A percentile compares a stretch with the other conserved stretches of the same genome.
Evolutionary conservation across 768 basidiomycete species (phyloP).

Genomic region (Phylloporus sp.): DNA sequence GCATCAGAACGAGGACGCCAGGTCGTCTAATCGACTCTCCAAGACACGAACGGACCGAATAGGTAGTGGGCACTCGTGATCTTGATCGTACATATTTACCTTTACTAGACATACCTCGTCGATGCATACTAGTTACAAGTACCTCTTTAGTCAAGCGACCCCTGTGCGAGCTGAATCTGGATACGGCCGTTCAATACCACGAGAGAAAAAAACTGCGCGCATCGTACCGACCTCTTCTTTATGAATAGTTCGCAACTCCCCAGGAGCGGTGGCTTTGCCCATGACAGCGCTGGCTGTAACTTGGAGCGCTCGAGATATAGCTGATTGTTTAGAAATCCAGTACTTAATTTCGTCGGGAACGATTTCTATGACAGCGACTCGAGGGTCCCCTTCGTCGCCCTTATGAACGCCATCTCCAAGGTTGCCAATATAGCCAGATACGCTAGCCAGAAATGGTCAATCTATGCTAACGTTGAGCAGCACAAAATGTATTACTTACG

Average conservation of each 20-base stretch:
- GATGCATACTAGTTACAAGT: neutral
- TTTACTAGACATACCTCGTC: constrained; percentile 11
- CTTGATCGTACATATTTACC: neutral
- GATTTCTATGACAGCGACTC: constrained; percentile 75
- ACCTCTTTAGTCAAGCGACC: constrained; percentile 4
- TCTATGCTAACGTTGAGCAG: neutral
- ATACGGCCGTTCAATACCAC: constrained; percentile 1
- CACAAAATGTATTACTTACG: constrained; percentile 35
- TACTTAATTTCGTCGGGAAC: constrained; percentile 78
- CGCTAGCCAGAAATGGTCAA: constrained; percentile 32
- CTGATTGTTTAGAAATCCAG: constrained; percentile 63
- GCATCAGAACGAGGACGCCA: constrained; percentile 69
- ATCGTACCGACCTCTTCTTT: constrained; percentile 56
- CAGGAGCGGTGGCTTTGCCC: constrained; percentile 62
- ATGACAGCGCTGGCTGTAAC: constrained; percentile 53
- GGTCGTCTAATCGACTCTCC: constrained; percentile 61
- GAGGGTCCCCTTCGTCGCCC: constrained; percentile 74
- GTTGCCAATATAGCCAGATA: constrained; percentile 80
- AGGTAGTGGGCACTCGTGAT: constrained; percentile 19
- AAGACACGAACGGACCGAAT: constrained; percentile 12
- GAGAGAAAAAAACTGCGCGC: neutral
- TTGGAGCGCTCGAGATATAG: constrained; percentile 54
- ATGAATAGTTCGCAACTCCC: constrained; percentile 72
- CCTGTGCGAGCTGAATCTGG: constrained; percentile 17
- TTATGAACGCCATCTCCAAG: constrained; percentile 80